These are phyloP conservation scores for Debaryomyces prosopidis DNA, from an alignment of 805 yeast species.

Conservation along the genomic window DNA sequence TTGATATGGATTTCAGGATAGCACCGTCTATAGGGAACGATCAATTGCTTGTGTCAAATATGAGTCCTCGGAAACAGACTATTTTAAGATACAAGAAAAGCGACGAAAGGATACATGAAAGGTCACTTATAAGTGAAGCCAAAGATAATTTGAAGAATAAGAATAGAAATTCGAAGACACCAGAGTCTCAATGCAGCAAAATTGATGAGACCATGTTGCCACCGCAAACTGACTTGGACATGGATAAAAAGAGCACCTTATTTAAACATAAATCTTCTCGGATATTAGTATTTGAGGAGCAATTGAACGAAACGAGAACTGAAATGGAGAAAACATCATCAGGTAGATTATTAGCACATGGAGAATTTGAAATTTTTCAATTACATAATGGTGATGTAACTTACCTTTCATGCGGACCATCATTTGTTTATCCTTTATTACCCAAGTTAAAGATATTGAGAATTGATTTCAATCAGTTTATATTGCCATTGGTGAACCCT, in stretches of 20 bases:
- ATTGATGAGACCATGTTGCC: constrained; percentile 5
- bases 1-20: background rate
- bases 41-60: constrained; percentile 17
- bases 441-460: constrained; percentile 62
- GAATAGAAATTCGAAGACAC: background rate
- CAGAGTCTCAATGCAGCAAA: constrained; percentile 1
- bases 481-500: constrained; percentile 70
- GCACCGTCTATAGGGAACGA: constrained; percentile 16
- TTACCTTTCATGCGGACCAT: constrained; percentile 63
- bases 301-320: constrained; percentile 16
- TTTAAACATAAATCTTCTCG: constrained; percentile 31
- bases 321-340: constrained; percentile 11
- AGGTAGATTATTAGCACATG: constrained; percentile 60
- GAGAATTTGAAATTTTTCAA: constrained; percentile 59
- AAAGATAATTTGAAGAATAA: constrained; percentile 26
- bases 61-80: constrained; percentile 40
- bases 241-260: constrained; percentile 39
- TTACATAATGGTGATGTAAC: constrained; percentile 58
- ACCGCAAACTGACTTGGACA: constrained; percentile 14
- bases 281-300: constrained; percentile 39
- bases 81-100: constrained; percentile 38
- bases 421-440: constrained; percentile 71
- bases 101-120: constrained; percentile 21
- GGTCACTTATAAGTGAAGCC: constrained; percentile 23
- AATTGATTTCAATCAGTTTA: constrained; percentile 47